Base-by-base conservation (phyloP, 2,329 filamentous ascomycete species). In the Xylogone sp. region DNA sequence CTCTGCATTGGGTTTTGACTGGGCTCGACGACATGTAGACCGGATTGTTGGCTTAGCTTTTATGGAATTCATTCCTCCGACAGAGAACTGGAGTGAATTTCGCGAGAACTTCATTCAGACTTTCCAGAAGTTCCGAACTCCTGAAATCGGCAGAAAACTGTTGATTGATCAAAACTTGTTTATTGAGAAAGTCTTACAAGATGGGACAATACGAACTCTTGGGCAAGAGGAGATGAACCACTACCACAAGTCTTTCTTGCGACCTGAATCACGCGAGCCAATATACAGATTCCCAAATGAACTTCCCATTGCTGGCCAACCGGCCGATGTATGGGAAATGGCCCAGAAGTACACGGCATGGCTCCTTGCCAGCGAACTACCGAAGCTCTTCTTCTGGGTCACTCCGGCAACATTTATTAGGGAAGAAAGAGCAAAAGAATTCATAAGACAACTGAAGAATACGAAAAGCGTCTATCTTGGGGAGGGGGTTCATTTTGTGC, bases 341-440 rank as follows among this genome's bases (percentile, higher is more conserved):
- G 27, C 34, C 8, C 18, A 42, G 18, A 21, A 48, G 18, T 47
- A 47, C 27, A 47, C 21, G n/a, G 29, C 21, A 3, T 47, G 45
- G 45, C n/a, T 48, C 3, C 13, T 48, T 12, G 46, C 31, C 21
- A 48, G n/a, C 18, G 46, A 48, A 34, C 27, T 19, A 8, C 46
- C 46, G 4, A 46, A 42, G 18, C 19, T 48, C 18, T 48, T 48
- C 46, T 48, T 48, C 18, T 48, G 46, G 46, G 46, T 27, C 12
- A 39, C 31, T 29, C 46, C 46, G 2, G 27, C 22, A 9, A 34
- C 21, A 34, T 29, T 48, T 9, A 48, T 48, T 31, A 8, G 8
- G 13, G 27, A 31, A 13, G 27, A 31, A 13, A 7, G 13, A 13
- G 13, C 27, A 31, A 31, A 31, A 13, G 27, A 31, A 31, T 13